Evolutionary conservation across 805 yeast genomes (phyloP), one percentile per base, ranked within the genome.

Genomic region (Lipomyces oligophaga): DNA sequence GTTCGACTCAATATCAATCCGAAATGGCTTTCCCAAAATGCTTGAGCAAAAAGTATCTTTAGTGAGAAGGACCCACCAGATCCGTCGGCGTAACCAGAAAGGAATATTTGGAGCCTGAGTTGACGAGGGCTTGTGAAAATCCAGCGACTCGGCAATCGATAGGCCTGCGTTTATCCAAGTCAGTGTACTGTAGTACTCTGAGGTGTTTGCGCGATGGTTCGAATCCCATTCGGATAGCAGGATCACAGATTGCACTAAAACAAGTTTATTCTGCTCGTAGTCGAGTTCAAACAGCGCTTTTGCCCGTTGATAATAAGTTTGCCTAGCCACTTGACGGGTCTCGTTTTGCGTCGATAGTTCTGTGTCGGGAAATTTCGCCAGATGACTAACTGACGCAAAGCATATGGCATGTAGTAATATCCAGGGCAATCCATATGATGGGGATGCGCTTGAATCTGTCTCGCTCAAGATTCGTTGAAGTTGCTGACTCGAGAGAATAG

Each of bases 321-420:
- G 4, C 6, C 41, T 20, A n/a, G 41, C 41, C 5, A 16, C 41
- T 13, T 28, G 31, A 13, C 24, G 41, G 18, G 41, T 20, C 5
- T 11, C 19, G 15, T 19, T 11, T 34, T 24, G n/a, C 10, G 8
- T 3, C n/a, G 18, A 13, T 11, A 27, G 33, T 11, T 16, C 5
- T n/a, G 27, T 27, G 8, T 7, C 21, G 15, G 19, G 5, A 22
- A 32, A 13, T 19, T 38, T 7, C 13, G 37, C 7, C 21, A 47
- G 26, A 25, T 43, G 31, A 15, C 43, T 11, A 16, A 18, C 36
- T 5, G 33, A 30, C 18, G 46, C 44, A 20, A 43, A 38, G 30
- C 47, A 43, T 10, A 46, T 22, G 4, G 50, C 28, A 10, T 46
- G 34, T 4, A 42, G 26, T 5, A 46, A 30, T 1, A 46, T 21